A percentile compares a stretch with the other conserved stretches of the same genome.
Conservation (phyloP, 352 stramenopile species). For the Aphanomyces invadans region DNA sequence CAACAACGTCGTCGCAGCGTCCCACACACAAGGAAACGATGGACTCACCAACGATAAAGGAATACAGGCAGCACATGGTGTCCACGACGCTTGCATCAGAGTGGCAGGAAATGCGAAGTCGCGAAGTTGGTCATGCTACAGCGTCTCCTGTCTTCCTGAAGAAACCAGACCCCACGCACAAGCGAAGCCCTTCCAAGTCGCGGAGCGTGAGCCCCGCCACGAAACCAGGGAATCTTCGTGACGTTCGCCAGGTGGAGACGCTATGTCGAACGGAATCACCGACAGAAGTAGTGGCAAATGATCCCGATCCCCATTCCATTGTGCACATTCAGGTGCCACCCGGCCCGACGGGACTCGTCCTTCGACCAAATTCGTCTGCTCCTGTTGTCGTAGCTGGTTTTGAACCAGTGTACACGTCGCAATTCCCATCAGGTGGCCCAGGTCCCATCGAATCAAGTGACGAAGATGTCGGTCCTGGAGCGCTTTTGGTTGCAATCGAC, state of each 20-base stretch:
- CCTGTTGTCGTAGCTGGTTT: constrained; percentile 59
- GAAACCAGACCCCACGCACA: no score
- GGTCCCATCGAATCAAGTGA: constrained; percentile 69
- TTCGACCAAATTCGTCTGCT: constrained; percentile 40
- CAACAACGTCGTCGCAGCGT: not conserved
- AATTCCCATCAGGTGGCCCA: constrained; percentile 35
- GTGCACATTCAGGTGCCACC: constrained; percentile 67
- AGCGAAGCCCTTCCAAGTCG: no score
- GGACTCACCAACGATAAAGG: not conserved
- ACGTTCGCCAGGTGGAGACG: not conserved
- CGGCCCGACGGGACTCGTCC: constrained; percentile 57
- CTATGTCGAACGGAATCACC: not conserved
- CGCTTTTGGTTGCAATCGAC: constrained; percentile 69
- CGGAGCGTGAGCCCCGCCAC: no score
- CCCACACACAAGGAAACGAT: not conserved
- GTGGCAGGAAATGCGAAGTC: constrained; percentile 5
- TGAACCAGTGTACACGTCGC: constrained; percentile 18
- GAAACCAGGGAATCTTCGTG: no score
- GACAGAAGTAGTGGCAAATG: not conserved
- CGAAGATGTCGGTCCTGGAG: constrained; percentile 48
- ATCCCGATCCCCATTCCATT: constrained; percentile 32
- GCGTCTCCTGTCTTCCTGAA: not conserved
- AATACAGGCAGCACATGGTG: not conserved
- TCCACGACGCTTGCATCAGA: constrained; percentile 1
- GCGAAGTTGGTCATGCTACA: not conserved